Percentiles rank a stretch among this genome's conserved stretches.
phyloP scores from a whole-genome alignment of 1,139 yeast species.

The Kurtzmaniella quercitrusa region DNA sequence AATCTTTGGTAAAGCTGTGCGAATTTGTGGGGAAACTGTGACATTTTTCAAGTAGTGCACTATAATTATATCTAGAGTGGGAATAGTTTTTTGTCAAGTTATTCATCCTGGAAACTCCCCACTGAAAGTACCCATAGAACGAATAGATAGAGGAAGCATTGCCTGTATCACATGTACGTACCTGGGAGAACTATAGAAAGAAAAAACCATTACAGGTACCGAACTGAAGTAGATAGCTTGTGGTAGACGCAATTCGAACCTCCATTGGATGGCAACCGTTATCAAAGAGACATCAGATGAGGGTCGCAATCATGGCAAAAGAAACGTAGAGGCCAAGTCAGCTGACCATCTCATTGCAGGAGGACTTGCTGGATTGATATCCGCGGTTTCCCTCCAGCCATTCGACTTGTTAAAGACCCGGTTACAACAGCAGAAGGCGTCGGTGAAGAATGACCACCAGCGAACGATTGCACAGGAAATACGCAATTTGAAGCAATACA shows the following conservation, averaged over 20 bases:
- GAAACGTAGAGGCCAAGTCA: slow-evolving; percentile 7
- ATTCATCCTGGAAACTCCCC: not conserved
- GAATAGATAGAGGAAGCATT: not conserved
- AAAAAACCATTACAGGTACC: not conserved
- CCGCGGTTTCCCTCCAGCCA: slow-evolving; percentile 83
- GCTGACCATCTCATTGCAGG: slow-evolving; percentile 70
- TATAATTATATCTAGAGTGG: not conserved
- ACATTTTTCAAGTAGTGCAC: not conserved
- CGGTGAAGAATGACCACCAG: slow-evolving; percentile 26
- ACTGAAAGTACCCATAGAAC: not conserved
- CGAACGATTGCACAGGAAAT: slow-evolving; percentile 39
- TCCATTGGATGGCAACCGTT: not conserved
- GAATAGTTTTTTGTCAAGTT: not conserved
- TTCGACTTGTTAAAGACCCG: slow-evolving; percentile 86
- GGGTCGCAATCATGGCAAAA: not conserved
- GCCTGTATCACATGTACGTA: not conserved
- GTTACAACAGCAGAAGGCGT: slow-evolving; percentile 60
- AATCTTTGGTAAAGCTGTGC: not conserved
- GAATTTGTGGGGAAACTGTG: not conserved
- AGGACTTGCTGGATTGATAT: slow-evolving; percentile 78
- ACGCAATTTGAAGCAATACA: slow-evolving; percentile 39
- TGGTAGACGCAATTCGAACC: not conserved
- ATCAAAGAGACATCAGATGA: not conserved
- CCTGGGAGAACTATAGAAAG: not conserved
- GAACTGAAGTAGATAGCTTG: not conserved